Percentiles rank a stretch among this genome's conserved stretches.
Conservation (phyloP, 768 basidiomycete genomes). For the Mycena vulgaris region DNA sequence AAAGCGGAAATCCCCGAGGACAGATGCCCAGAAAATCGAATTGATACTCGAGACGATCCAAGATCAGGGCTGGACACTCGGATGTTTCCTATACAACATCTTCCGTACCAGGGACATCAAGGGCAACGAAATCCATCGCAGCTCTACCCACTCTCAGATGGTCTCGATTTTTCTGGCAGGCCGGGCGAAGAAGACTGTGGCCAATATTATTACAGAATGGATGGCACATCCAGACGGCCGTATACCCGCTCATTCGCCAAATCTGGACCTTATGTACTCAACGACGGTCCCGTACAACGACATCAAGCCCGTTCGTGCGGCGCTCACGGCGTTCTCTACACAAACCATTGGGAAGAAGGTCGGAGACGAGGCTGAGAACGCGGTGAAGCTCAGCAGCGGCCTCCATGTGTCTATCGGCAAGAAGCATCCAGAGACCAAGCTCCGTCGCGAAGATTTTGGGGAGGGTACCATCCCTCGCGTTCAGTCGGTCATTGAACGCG, state of each 20-base stretch:
- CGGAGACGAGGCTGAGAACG: constrained; percentile 6
- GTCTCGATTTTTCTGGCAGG: constrained; percentile 10
- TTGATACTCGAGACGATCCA: constrained; percentile 1
- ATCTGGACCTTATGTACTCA: constrained; percentile 5
- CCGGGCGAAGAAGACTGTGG: background rate
- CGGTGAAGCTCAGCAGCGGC: constrained; percentile 6
- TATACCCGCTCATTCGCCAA: background rate
- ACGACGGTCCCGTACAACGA: constrained; percentile 7
- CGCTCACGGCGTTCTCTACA: constrained; percentile 6
- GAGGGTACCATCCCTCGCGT: constrained; percentile 2
- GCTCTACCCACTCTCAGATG: constrained; percentile 13
- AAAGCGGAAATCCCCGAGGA: constrained; percentile 4
- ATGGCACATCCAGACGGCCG: constrained; percentile 13
- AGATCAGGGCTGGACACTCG: constrained; percentile 9
- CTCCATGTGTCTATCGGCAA: constrained; percentile 15
- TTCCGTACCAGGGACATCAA: constrained; percentile 7
- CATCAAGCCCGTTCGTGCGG: constrained; percentile 16
- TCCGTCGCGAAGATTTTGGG: background rate
- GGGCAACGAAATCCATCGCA: background rate
- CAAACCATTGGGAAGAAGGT: constrained; percentile 21
- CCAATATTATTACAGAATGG: constrained; percentile 12
- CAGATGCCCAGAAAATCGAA: constrained; percentile 19
- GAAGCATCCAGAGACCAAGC: background rate
- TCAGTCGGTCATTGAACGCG: background rate
- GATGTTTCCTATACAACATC: constrained; percentile 12